A percentile compares a stretch with the other conserved stretches of the same genome.
Evolutionary conservation across 2,329 filamentous ascomycete genomes (phyloP).

Genomic region (Herpotrichia juniperi): DNA sequence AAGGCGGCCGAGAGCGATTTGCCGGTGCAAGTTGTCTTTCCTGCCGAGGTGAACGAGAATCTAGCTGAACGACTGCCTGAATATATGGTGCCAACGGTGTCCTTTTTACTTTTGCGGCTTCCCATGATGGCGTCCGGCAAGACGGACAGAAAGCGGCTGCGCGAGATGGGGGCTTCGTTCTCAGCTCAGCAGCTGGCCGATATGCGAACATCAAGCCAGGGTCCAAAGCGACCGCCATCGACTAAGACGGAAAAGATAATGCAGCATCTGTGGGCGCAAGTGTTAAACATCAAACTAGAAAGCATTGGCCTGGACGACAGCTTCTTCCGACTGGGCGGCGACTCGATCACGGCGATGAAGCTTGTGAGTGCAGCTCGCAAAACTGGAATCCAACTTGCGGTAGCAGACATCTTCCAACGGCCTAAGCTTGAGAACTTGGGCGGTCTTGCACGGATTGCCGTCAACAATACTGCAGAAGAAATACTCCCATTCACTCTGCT

Average conservation of each 20-base stretch:
- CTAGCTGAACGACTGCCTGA: background rate
- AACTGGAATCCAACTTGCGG: too few species aligned
- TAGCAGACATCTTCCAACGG: too few species aligned
- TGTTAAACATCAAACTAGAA: background rate
- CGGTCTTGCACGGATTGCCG: background rate
- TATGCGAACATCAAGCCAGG: constrained; percentile 26
- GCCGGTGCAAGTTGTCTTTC: background rate
- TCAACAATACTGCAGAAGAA: background rate
- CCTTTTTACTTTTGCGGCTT: background rate
- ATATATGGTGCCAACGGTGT: constrained; percentile 1
- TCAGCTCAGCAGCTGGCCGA: background rate
- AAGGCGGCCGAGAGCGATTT: background rate
- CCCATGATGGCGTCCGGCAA: constrained; percentile 6
- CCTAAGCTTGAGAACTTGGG: background rate
- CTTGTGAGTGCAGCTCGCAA: constrained; percentile 11
- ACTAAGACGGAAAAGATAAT: background rate
- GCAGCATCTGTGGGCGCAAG: background rate
- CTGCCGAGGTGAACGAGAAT: background rate
- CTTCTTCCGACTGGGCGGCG: constrained; percentile 50
- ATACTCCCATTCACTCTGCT: background rate
- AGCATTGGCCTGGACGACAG: constrained; percentile 44
- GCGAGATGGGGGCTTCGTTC: background rate
- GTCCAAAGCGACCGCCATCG: background rate
- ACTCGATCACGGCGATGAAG: constrained; percentile 32
- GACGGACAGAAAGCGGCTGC: constrained; percentile 7